A percentile compares a stretch with the other conserved stretches of the same genome.
phyloP scores from a whole-genome alignment of 1,284 basidiomycete species.

The Cryptococcus sp. region DNA sequence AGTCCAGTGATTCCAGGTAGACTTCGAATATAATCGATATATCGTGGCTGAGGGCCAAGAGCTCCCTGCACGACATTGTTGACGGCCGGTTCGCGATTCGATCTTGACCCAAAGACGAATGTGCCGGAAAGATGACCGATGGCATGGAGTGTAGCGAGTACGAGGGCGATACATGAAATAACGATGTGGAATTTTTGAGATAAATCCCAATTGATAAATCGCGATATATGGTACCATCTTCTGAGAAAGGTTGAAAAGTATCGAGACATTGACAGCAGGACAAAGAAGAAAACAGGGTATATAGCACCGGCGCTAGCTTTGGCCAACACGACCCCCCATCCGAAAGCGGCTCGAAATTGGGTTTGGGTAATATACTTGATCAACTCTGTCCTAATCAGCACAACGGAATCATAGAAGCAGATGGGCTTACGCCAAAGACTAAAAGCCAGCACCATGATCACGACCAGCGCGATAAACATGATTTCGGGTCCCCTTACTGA shows the following conservation, averaged over 20 bases:
- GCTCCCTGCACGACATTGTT: slow-evolving; percentile 11
- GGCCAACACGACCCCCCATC: slow-evolving; percentile 31
- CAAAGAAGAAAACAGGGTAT: slow-evolving; percentile 29
- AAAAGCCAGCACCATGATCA: slow-evolving; percentile 19
- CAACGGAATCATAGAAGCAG: no score
- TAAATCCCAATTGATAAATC: slow-evolving; percentile 31
- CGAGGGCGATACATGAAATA: slow-evolving; percentile 20
- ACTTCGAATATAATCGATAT: slow-evolving; percentile 14
- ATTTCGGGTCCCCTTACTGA: slow-evolving; percentile 24
- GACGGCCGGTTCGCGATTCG: slow-evolving; percentile 14
- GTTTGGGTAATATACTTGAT: slow-evolving; percentile 23
- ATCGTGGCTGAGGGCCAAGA: slow-evolving; percentile 5
- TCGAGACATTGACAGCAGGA: slow-evolving; percentile 26
- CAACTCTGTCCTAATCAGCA: slow-evolving; percentile 6
- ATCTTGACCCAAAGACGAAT: slow-evolving; percentile 21
- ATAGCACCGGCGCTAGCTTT: slow-evolving; percentile 28
- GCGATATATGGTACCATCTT: slow-evolving; percentile 17
- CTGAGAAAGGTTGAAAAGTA: slow-evolving; percentile 27
- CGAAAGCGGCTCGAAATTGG: slow-evolving; percentile 21
- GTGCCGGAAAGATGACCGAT: slow-evolving; percentile 25
- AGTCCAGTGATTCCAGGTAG: slow-evolving; percentile 23
- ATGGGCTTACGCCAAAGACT: slow-evolving; percentile 15
- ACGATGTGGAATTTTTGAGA: slow-evolving; percentile 28
- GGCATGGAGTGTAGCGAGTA: slow-evolving; percentile 24
- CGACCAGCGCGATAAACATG: slow-evolving; percentile 21